Evolutionary conservation across 1,284 basidiomycete species (phyloP).

Genomic region (Ceratobasidium sp.): DNA sequence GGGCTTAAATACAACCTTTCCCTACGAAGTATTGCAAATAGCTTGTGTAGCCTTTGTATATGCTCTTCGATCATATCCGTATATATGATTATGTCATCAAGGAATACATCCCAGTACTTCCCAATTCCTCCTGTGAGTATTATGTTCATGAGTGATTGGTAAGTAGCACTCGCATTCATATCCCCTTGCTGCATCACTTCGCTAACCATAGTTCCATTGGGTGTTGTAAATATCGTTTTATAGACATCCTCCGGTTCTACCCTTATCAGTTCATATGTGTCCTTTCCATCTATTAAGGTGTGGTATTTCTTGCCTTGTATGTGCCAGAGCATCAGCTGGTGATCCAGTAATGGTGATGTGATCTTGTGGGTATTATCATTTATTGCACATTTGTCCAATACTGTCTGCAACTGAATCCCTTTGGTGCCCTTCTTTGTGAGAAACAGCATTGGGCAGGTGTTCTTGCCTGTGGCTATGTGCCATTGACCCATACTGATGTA

Average conservation of each 20-base stretch:
- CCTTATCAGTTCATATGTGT: slow-evolving; percentile 52
- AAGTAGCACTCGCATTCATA: slow-evolving; percentile 51
- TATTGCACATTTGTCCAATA: slow-evolving; percentile 48
- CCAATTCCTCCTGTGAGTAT: slow-evolving; percentile 46
- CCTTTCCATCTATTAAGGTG: slow-evolving; percentile 48
- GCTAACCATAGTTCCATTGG: slow-evolving; percentile 53
- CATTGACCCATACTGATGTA: slow-evolving; percentile 47
- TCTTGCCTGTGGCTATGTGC: slow-evolving; percentile 47
- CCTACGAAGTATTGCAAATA: slow-evolving; percentile 38
- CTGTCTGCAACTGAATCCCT: slow-evolving; percentile 47
- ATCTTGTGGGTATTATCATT: slow-evolving; percentile 53
- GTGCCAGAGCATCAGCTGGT: slow-evolving; percentile 49
- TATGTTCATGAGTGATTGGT: slow-evolving; percentile 51
- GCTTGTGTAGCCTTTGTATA: slow-evolving; percentile 15
- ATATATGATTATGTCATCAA: slow-evolving; percentile 51
- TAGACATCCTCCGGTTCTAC: slow-evolving; percentile 48
- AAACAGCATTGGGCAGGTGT: slow-evolving; percentile 52
- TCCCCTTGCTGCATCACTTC: slow-evolving; percentile 52
- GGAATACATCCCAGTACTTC: slow-evolving; percentile 49
- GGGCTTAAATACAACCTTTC: slow-evolving; percentile 38
- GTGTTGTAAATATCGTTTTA: slow-evolving; percentile 48
- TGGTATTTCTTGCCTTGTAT: slow-evolving; percentile 46
- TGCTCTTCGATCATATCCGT: slow-evolving; percentile 41
- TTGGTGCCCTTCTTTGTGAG: slow-evolving; percentile 49
- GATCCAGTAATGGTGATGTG: slow-evolving; percentile 51